A percentile compares a stretch with the other conserved stretches of the same genome.
phyloP scores from a whole-genome alignment of 2,329 filamentous ascomycete genomes.

The Epichloe aotearoae region DNA sequence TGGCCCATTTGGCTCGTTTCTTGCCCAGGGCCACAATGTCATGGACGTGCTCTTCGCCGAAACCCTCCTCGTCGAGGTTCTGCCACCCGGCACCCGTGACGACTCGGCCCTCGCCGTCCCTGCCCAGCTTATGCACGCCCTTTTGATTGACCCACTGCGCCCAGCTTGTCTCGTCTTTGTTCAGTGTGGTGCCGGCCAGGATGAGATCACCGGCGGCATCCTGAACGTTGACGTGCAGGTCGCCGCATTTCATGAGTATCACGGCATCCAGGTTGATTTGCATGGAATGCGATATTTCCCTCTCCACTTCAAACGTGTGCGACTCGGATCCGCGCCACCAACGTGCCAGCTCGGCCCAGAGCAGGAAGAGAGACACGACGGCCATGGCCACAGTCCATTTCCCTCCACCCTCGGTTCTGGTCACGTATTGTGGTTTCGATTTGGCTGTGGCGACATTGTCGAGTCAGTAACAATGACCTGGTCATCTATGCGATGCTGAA shows the following conservation, averaged over 20 bases:
- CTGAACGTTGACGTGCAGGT: conserved; percentile 94
- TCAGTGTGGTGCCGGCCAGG: conserved; percentile 61
- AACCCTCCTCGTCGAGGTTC: conserved; percentile 47
- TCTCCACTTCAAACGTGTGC: conserved; percentile 89
- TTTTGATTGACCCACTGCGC: conserved; percentile 62
- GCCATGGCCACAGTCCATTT: conserved; percentile 85
- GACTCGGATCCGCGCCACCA: conserved; percentile 79
- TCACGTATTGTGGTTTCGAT: conserved; percentile 86
- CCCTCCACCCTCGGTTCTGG: conserved; percentile 71
- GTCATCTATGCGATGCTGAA: conserved; percentile 1
- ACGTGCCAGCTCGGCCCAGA: conserved; percentile 61
- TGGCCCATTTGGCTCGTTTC: conserved; percentile 53
- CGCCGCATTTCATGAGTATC: conserved; percentile 71
- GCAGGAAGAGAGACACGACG: conserved; percentile 59
- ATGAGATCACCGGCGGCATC: conserved; percentile 90
- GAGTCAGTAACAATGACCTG: not conserved
- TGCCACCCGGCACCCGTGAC: conserved; percentile 47
- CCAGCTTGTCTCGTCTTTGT: conserved; percentile 70
- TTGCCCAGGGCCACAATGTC: conserved; percentile 68
- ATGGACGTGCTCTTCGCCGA: conserved; percentile 72
- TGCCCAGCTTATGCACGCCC: conserved; percentile 48
- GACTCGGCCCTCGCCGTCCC: conserved; percentile 39
- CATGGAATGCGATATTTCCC: conserved; percentile 72
- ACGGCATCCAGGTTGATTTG: conserved; percentile 96
- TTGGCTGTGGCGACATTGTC: conserved; percentile 52